Conservation (phyloP, 352 stramenopile genomes). For the Phytophthora colocasiae region DNA sequence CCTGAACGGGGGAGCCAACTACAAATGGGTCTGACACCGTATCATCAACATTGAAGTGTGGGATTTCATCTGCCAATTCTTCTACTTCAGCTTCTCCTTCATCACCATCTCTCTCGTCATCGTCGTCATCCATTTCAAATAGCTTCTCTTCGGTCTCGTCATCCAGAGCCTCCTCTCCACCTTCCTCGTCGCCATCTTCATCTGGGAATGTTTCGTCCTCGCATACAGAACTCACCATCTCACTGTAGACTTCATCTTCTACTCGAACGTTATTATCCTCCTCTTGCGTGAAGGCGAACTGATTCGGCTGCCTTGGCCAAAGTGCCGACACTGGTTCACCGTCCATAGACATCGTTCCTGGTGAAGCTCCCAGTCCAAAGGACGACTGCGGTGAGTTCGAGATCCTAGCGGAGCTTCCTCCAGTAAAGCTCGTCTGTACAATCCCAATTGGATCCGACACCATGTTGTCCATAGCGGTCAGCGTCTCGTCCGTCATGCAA, state of each 20-base stretch:
- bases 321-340: conserved; percentile 76
- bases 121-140: conserved; percentile 69
- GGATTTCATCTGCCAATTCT: conserved; percentile 24
- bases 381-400: conserved; percentile 78
- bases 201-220: conserved; percentile 68
- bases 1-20: conserved; percentile 26
- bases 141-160: conserved; percentile 52
- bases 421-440: conserved; percentile 25
- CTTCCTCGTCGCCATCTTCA: conserved; percentile 41
- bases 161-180: conserved; percentile 28
- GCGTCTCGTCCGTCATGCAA: conserved; percentile 67
- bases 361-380: conserved; percentile 66
- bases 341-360: conserved; percentile 68
- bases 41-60: conserved; percentile 17
- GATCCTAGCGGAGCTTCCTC: conserved; percentile 35
- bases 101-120: conserved; percentile 21
- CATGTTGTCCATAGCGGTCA: conserved; percentile 55
- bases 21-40: conserved; percentile 19
- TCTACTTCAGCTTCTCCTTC: conserved; percentile 19
- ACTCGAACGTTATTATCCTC: conserved; percentile 64
- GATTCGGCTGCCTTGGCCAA: conserved; percentile 80
- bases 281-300: conserved; percentile 89
- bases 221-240: conserved; percentile 71
- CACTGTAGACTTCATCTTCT: conserved; percentile 86
- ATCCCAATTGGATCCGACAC: conserved; percentile 69